Conservation (phyloP, 1,284 basidiomycete genomes). For the Erythrobasidium hasegawianum region DNA sequence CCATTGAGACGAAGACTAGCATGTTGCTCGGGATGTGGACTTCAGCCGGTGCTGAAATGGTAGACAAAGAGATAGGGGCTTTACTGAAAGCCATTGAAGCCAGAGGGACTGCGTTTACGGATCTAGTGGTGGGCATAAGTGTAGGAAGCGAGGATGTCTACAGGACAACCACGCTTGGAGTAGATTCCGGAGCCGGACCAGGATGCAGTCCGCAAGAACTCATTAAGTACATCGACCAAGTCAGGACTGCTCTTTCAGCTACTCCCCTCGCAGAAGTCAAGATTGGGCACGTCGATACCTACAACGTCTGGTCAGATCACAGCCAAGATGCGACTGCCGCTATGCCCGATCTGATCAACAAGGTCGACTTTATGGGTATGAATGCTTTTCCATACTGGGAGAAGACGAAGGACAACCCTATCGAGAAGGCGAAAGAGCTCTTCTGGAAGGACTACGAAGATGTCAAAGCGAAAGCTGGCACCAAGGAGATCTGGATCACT, state of each 20-base stretch:
- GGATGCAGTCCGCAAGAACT: not conserved
- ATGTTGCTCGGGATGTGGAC: not conserved
- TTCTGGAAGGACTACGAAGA: not conserved
- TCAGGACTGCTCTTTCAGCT: not conserved
- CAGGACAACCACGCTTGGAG: not conserved
- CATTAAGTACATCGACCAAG: not conserved
- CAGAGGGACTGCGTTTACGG: not conserved
- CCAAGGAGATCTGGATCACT: constrained; percentile 2
- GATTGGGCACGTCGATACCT: not conserved
- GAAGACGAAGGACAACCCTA: not conserved
- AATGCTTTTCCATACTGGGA: constrained; percentile 4
- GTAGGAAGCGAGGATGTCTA: not conserved
- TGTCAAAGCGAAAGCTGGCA: not conserved
- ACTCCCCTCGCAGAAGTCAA: not conserved
- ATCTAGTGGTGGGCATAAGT: not conserved
- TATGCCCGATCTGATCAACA: not conserved
- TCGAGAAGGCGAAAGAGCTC: not conserved
- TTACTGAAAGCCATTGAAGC: not conserved
- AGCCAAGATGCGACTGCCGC: not conserved
- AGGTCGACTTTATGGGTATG: not conserved
- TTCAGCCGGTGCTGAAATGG: not conserved
- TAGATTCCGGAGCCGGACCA: not conserved
- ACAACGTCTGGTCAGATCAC: not conserved
- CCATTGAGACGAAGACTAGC: not conserved
- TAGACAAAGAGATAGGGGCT: not conserved